Evolutionary conservation across 1,139 yeast genomes (phyloP), one percentile per base, ranked within the genome.

Genomic region (Nakaseomyces kungkrabaensis): DNA sequence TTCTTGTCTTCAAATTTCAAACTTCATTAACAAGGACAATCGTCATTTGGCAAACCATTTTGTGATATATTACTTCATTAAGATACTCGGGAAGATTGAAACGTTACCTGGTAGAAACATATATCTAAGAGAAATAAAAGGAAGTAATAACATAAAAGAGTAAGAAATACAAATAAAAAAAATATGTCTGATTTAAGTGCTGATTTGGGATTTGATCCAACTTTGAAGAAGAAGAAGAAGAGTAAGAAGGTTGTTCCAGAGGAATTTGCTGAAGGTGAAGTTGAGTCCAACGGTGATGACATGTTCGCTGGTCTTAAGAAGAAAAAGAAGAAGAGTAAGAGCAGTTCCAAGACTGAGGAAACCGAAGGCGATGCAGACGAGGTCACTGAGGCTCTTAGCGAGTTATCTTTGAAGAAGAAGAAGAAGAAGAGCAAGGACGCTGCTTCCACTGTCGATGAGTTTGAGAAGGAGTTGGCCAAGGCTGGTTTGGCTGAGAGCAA

Each of bases 151-250:
- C n/a, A 11, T 25, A 24, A 11, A 5, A 38, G 7, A 38, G 11
- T 24, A 25, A 7, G 7, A 37, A 17, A 38, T 25, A 25, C 6
- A 24, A 7, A 25, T 8, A 6, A 10, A 38, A 5, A 63, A n/a
- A n/a, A n/a, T n/a, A 59, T 62, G 31, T 63, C 74, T 49, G 71
- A 67, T 52, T 54, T 65, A 54, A 66, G 68, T 37, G 67, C 64
- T 45, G 89, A 82, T 60, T 74, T 83, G 68, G 90, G 88, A 54
- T 83, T 84, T 67, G 94, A 85, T 68, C 86, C 88, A 53, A 69
- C 80, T 41, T 73, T 82, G 66, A 87, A 87, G 77, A 87, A 87
- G 77, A 88, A 88, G 81, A 87, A 86, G 89, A 84, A 85, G 81
- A 71, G 46, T 58, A 66, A 59, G 68, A 68, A 54, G 62, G 68